These are phyloP conservation scores for Kandelia obovata DNA, from an alignment of 345 rosid genomes.

Conservation along the genomic window DNA sequence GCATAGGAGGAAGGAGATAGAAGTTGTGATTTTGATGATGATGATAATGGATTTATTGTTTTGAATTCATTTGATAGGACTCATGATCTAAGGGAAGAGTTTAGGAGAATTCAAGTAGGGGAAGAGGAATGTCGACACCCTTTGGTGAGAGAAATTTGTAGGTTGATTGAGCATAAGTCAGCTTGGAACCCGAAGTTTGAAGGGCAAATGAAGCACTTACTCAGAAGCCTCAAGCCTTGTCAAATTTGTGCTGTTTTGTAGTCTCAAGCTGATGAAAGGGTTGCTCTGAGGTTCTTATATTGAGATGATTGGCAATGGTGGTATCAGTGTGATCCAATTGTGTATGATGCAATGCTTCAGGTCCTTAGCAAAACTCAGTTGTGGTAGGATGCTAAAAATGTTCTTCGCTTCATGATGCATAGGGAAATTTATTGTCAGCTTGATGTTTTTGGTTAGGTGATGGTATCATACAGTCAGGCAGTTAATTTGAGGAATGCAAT, in stretches of 20 bases:
- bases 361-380: constrained; percentile 70
- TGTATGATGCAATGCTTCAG: constrained; percentile 70
- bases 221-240: constrained; percentile 70
- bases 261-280: constrained; percentile 65
- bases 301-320: constrained; percentile 95
- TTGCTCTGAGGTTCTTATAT: constrained; percentile 74
- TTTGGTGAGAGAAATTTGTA: constrained; percentile 70
- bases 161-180: constrained; percentile 64
- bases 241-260: constrained; percentile 77
- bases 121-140: constrained; percentile 72
- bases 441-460: constrained; percentile 61
- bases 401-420: constrained; percentile 65
- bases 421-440: constrained; percentile 52
- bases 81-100: constrained; percentile 22
- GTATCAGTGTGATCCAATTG: constrained; percentile 63
- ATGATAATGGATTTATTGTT: constrained; percentile 21
- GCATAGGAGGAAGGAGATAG: constrained; percentile 16
- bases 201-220: constrained; percentile 53
- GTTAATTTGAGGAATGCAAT: constrained; percentile 66
- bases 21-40: constrained; percentile 31
- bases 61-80: constrained; percentile 36
- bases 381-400: constrained; percentile 73
- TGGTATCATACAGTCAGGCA: constrained; percentile 88
- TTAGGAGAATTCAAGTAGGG: constrained; percentile 38
- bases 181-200: constrained; percentile 69